These are phyloP conservation scores for Bocquillonia castaneifolia DNA, from an alignment of 441 rosid species.

Conservation along the genomic window DNA sequence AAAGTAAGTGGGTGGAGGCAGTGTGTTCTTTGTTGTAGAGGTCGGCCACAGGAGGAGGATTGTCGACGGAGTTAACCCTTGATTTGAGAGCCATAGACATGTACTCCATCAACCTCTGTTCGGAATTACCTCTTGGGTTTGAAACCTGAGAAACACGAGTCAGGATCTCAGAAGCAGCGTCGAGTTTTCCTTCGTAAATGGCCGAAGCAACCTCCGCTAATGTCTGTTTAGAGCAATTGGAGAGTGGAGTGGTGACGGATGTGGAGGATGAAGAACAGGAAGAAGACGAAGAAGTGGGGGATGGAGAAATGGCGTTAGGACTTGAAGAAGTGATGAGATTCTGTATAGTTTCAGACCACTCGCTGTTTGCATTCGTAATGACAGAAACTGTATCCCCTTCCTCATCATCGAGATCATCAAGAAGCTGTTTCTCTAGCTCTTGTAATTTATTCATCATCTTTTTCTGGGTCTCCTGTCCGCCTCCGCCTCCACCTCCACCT, in stretches of 20 bases:
- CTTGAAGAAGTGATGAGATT: slow-evolving; percentile 41
- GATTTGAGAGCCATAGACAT: slow-evolving; percentile 56
- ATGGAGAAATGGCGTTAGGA: slow-evolving; percentile 43
- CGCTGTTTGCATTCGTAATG: slow-evolving; percentile 62
- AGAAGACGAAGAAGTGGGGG: slow-evolving; percentile 58
- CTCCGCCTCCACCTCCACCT: too few species aligned
- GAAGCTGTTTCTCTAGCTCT: slow-evolving; percentile 76
- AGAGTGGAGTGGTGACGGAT: slow-evolving; percentile 46
- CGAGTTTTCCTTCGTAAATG: slow-evolving; percentile 57
- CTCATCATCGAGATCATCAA: slow-evolving; percentile 58
- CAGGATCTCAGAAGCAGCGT: slow-evolving; percentile 56
- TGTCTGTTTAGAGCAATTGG: slow-evolving; percentile 47
- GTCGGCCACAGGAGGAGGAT: slow-evolving; percentile 48
- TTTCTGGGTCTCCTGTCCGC: slow-evolving; percentile 46
- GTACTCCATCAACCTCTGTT: slow-evolving; percentile 61
- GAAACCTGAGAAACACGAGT: slow-evolving; percentile 46
- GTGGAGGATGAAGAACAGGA: slow-evolving; percentile 50
- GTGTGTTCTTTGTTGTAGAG: slow-evolving; percentile 53
- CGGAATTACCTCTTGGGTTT: slow-evolving; percentile 55
- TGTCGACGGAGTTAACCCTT: slow-evolving; percentile 46
- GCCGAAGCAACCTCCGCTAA: slow-evolving; percentile 67
- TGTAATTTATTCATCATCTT: slow-evolving; percentile 71
- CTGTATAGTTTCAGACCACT: slow-evolving; percentile 76
- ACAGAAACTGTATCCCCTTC: slow-evolving; percentile 63
- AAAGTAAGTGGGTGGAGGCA: slow-evolving; percentile 49